A percentile compares a stretch with the other conserved stretches of the same genome.
phyloP scores from a whole-genome alignment of 2,329 filamentous ascomycete species.

The Dactylellina leptospora region DNA sequence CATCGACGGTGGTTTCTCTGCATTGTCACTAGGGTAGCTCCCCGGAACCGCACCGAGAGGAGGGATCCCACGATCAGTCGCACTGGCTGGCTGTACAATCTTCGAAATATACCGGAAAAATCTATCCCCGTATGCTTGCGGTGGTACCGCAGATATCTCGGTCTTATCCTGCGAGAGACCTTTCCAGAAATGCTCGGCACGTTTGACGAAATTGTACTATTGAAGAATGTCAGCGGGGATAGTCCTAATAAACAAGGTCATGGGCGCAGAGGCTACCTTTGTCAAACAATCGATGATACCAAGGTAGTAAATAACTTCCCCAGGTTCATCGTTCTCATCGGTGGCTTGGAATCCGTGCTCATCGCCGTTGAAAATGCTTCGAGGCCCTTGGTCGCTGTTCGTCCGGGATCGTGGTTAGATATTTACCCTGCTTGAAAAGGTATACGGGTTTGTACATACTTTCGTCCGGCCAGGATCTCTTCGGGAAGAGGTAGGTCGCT shows the following conservation, averaged over 20 bases:
- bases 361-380: constrained; percentile 86
- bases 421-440: constrained; percentile 30
- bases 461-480: constrained; percentile 66
- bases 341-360: constrained; percentile 94
- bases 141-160: constrained; percentile 91
- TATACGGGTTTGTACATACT: constrained; percentile 51
- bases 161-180: constrained; percentile 82
- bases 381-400: constrained; percentile 71
- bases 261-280: constrained; percentile 68
- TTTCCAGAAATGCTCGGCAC: constrained; percentile 96
- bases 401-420: constrained; percentile 23
- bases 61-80: constrained; percentile 65
- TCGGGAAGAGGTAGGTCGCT: constrained; percentile 87
- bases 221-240: constrained; percentile 54
- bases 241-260: constrained; percentile 53
- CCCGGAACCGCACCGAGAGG: constrained; percentile 57
- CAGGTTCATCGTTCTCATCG: constrained; percentile 83
- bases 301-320: constrained; percentile 95
- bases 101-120: constrained; percentile 92
- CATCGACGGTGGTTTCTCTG: constrained; percentile 56
- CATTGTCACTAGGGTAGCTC: constrained; percentile 26
- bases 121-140: constrained; percentile 88
- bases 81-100: constrained; percentile 82
- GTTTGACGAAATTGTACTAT: constrained; percentile 92
- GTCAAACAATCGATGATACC: constrained; percentile 98